Evolutionary conservation across 306 rosid genomes (phyloP).

Genomic region (Amphicarpaea edgeworthii): DNA sequence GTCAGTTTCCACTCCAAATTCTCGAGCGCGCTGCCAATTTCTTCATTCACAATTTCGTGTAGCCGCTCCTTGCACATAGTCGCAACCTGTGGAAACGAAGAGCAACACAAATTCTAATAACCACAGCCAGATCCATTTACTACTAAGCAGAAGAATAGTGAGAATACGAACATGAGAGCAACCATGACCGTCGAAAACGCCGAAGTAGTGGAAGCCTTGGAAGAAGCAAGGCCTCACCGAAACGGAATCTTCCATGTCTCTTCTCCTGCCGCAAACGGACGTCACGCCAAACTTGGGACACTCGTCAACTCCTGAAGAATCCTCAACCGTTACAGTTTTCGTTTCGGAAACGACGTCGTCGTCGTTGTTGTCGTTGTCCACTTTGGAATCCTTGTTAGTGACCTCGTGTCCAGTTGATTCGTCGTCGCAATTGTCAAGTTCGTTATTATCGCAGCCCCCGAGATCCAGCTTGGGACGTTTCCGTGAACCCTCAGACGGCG

Average conservation of each 20-base stretch:
- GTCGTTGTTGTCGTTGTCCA: background rate
- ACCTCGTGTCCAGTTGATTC: background rate
- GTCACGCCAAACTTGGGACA: constrained; percentile 66
- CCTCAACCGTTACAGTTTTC: background rate
- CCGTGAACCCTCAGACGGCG: constrained; percentile 33
- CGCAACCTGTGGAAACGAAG: constrained; percentile 41
- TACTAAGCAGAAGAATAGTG: background rate
- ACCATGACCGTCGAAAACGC: constrained; percentile 97
- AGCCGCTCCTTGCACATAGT: constrained; percentile 52
- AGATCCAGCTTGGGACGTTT: constrained; percentile 66
- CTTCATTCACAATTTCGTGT: constrained; percentile 48
- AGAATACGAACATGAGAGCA: constrained; percentile 72
- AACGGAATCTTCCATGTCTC: constrained; percentile 95
- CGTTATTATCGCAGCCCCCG: constrained; percentile 24
- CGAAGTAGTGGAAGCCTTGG: constrained; percentile 61
- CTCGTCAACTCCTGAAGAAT: background rate
- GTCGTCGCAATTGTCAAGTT: constrained; percentile 10
- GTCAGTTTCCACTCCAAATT: constrained; percentile 19
- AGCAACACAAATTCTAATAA: background rate
- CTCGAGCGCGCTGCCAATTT: constrained; percentile 8
- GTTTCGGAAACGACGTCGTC: background rate
- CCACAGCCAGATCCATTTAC: background rate
- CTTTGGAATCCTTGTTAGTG: background rate
- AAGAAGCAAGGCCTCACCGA: constrained; percentile 58
- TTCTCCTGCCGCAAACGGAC: constrained; percentile 87